Conservation (phyloP, 768 basidiomycete genomes). For the Kwoniella sp. region DNA sequence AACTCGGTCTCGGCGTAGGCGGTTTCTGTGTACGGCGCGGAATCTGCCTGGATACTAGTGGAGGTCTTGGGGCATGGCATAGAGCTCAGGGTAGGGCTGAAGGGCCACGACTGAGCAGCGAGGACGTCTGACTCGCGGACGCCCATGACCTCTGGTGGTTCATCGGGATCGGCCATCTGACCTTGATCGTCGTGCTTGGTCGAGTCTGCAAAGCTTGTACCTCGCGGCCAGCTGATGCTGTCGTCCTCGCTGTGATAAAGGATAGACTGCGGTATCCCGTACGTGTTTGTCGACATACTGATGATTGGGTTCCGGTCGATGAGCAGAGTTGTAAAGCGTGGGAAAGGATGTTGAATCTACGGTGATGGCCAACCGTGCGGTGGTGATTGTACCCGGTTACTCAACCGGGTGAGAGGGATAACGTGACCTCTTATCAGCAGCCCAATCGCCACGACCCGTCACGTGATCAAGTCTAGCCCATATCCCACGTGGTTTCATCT, state of each 20-base stretch:
- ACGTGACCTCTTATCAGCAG: too few relatives aligned
- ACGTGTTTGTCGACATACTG: constrained; percentile 11
- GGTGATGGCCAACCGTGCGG: too few relatives aligned
- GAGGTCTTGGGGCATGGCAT: background rate
- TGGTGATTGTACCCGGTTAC: too few relatives aligned
- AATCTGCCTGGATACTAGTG: background rate
- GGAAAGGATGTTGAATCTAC: too few relatives aligned
- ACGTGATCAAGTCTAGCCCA: too few relatives aligned
- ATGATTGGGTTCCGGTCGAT: too few relatives aligned
- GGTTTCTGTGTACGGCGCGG: background rate
- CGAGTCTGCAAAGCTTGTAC: constrained; percentile 1
- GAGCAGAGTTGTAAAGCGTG: too few relatives aligned
- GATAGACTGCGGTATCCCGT: constrained; percentile 22
- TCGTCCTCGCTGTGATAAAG: constrained; percentile 25
- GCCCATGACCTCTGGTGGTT: constrained; percentile 1
- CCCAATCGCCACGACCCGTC: too few relatives aligned
- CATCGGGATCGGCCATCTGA: background rate
- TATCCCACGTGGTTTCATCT: too few relatives aligned
- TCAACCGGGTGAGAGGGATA: too few relatives aligned
- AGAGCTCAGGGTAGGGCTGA: background rate
- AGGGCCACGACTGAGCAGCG: background rate
- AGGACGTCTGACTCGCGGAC: background rate
- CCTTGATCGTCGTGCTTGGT: constrained; percentile 13
- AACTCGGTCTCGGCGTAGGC: background rate
- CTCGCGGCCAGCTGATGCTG: background rate